Evolutionary conservation across 2,329 filamentous ascomycete genomes (phyloP).

Genomic region (Ascochyta rabiei): DNA sequence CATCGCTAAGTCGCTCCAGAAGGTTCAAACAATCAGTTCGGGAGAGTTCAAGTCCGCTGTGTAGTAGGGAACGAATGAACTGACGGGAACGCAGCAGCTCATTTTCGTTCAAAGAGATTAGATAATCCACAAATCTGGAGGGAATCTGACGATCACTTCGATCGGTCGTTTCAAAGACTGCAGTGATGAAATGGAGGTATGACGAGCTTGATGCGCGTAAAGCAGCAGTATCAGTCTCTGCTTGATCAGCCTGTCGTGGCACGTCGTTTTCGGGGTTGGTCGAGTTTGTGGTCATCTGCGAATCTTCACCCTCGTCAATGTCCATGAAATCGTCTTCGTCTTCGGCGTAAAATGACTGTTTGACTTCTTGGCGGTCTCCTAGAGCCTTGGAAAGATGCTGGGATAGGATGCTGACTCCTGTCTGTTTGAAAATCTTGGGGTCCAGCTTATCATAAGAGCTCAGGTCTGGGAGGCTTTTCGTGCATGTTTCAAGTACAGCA

Average conservation of each 20-base stretch:
- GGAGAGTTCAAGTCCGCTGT: constrained; percentile 30
- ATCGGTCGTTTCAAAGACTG: constrained; percentile 17
- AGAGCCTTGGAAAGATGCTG: constrained; percentile 40
- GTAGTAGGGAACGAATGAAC: constrained; percentile 37
- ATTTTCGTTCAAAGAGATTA: constrained; percentile 34
- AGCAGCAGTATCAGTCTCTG: constrained; percentile 33
- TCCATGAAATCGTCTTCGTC: constrained; percentile 67
- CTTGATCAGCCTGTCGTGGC: constrained; percentile 54
- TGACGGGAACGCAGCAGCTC: constrained; percentile 41
- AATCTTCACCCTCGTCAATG: constrained; percentile 68
- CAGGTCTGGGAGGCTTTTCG: constrained; percentile 41
- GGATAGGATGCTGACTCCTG: constrained; percentile 45
- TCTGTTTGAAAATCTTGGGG: constrained; percentile 25
- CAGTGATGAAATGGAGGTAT: constrained; percentile 39
- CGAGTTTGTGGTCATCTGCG: constrained; percentile 59
- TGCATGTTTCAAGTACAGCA: constrained; percentile 48
- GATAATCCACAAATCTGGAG: constrained; percentile 33
- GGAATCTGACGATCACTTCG: constrained; percentile 27
- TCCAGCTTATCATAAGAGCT: constrained; percentile 20
- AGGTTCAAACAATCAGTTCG: constrained; percentile 34
- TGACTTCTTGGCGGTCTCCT: constrained; percentile 33
- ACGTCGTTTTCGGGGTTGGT: constrained; percentile 45
- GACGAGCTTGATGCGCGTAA: constrained; percentile 38
- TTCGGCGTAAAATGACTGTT: constrained; percentile 41
- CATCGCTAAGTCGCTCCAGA: constrained; percentile 39